Percentiles rank a stretch among this genome's conserved stretches.
phyloP scores from a whole-genome alignment of 176 grass and related monocot species.

The Thalia dealbata region DNA sequence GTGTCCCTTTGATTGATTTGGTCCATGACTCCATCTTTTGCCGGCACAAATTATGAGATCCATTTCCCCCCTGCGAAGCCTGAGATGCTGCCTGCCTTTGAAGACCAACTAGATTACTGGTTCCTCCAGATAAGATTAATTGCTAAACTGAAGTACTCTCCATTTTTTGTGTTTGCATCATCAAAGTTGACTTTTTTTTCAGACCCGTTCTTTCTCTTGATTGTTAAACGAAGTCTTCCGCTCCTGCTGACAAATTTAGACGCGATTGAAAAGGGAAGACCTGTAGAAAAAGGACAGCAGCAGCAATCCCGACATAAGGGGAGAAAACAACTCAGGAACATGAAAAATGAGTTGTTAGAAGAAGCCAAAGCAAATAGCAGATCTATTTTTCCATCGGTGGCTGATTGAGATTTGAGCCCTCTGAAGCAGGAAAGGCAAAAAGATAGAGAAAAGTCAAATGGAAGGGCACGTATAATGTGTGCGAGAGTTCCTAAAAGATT shows the following conservation, averaged over 20 bases:
- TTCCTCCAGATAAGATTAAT: too few species aligned
- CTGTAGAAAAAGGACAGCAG: background rate
- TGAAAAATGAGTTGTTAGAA: background rate
- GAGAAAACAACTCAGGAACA: background rate
- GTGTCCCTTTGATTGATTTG: background rate
- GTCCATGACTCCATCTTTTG: constrained; percentile 2
- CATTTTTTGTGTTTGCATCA: too few species aligned
- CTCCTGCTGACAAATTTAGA: background rate
- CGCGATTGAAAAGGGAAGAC: background rate
- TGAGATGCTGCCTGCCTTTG: too few species aligned
- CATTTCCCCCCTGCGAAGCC: background rate
- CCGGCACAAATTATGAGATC: constrained; percentile 10
- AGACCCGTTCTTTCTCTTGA: too few species aligned
- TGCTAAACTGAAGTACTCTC: too few species aligned
- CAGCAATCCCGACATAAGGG: background rate
- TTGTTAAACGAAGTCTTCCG: background rate
- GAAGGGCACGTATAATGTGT: background rate
- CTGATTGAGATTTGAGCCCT: background rate
- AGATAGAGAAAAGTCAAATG: background rate
- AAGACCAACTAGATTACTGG: too few species aligned
- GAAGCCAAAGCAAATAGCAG: background rate
- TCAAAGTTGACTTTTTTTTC: too few species aligned
- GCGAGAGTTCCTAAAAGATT: constrained; percentile 7
- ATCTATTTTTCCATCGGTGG: background rate
- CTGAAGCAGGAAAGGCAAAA: background rate